Evolutionary conservation across 2,329 filamentous ascomycete species (phyloP).

Genomic region (Beauveria sp.): DNA sequence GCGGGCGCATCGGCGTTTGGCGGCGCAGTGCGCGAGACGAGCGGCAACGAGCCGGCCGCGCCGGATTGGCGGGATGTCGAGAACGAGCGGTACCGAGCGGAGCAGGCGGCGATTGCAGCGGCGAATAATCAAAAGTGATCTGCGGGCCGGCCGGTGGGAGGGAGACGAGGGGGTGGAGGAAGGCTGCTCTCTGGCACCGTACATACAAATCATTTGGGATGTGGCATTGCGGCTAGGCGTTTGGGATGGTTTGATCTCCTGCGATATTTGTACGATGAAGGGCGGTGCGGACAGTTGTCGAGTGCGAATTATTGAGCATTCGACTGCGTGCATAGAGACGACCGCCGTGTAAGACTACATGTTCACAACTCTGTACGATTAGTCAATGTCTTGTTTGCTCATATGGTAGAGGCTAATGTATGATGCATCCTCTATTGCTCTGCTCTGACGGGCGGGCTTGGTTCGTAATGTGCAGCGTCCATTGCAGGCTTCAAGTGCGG

Average conservation of each 20-base stretch:
- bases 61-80: slow-evolving; percentile 58
- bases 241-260: not conserved
- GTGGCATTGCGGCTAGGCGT: slow-evolving; percentile 2
- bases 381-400: not conserved
- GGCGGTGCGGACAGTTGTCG: not conserved
- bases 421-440: not conserved
- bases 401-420: not conserved
- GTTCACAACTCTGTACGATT: not conserved
- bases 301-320: not conserved
- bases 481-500: too few relatives aligned
- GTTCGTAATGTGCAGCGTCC: too few relatives aligned
- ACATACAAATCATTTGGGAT: not conserved
- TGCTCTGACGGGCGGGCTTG: too few relatives aligned
- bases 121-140: slow-evolving; percentile 3
- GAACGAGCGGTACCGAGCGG: slow-evolving; percentile 48
- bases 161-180: not conserved
- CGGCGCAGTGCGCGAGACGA: slow-evolving; percentile 55
- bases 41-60: slow-evolving; percentile 56
- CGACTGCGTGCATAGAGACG: not conserved
- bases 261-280: not conserved
- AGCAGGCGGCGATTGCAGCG: slow-evolving; percentile 23
- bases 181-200: not conserved
- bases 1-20: slow-evolving; percentile 66
- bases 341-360: not conserved
- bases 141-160: not conserved